Evolutionary conservation across 345 rosid genomes (phyloP).

Genomic region (Lagerstroemia speciosa): DNA sequence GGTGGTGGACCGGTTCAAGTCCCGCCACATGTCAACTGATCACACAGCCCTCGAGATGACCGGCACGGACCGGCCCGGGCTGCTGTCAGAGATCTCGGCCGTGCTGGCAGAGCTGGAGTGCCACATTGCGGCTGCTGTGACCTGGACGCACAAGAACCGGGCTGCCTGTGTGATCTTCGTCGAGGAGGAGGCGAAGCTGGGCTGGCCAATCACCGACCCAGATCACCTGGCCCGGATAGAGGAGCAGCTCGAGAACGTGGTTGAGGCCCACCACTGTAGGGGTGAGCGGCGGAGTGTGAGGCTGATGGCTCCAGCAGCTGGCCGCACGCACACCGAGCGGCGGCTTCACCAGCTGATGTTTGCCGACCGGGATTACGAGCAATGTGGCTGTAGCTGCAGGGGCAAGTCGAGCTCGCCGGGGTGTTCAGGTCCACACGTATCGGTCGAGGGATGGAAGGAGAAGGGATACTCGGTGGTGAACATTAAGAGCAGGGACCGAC

Average conservation of each 20-base stretch:
- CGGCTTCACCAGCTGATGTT: conserved; percentile 85
- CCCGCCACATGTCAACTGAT: conserved; percentile 45
- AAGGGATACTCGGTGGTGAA: conserved; percentile 71
- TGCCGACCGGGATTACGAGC: conserved; percentile 49
- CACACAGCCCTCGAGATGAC: conserved; percentile 74
- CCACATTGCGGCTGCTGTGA: conserved; percentile 56
- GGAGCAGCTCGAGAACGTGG: conserved; percentile 46
- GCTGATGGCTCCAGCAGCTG: conserved; percentile 32
- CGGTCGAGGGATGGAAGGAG: conserved; percentile 55
- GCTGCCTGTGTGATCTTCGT: conserved; percentile 62
- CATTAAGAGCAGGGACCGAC: conserved; percentile 60
- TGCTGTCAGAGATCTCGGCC: conserved; percentile 72
- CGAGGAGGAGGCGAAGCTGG: conserved; percentile 38
- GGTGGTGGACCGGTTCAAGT: conserved; percentile 30
- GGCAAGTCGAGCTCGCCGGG: conserved; percentile 4
- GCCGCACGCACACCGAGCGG: conserved; percentile 65
- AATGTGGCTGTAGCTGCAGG: conserved; percentile 42
- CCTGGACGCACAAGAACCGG: conserved; percentile 75
- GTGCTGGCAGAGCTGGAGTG: conserved; percentile 54
- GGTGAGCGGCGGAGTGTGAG: conserved; percentile 53
- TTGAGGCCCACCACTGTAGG: conserved; percentile 51
- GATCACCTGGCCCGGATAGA: conserved; percentile 37
- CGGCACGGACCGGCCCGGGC: conserved; percentile 65
- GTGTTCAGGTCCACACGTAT: conserved; percentile 50
- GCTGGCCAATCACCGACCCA: conserved; percentile 48